Percentiles rank a stretch among this genome's conserved stretches.
phyloP scores from a whole-genome alignment of 139 green algal species.

The Haematococcus lacustris region DNA sequence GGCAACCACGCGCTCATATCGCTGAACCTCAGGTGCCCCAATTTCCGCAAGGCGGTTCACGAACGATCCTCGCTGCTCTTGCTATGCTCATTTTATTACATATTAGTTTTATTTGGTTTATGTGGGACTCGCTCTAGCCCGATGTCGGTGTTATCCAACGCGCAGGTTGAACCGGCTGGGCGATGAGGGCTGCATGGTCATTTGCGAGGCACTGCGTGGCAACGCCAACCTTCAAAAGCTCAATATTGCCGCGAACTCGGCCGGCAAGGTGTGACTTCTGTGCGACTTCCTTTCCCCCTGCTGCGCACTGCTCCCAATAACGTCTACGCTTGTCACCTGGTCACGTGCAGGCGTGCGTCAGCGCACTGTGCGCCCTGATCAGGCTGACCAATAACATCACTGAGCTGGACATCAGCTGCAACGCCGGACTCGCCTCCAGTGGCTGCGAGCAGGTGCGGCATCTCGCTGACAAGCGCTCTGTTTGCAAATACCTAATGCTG shows the following conservation, averaged over 20 bases:
- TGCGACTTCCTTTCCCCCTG: no score
- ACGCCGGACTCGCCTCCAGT: slow-evolving; percentile 27
- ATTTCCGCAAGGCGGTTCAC: no score
- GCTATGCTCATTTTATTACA: no score
- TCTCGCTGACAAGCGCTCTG: not conserved
- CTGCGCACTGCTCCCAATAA: not conserved
- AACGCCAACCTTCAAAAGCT: slow-evolving; percentile 45
- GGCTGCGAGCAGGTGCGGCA: not conserved
- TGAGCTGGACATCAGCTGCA: slow-evolving; percentile 57
- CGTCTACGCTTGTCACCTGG: not conserved
- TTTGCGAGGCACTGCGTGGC: slow-evolving; percentile 24
- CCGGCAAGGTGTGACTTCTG: slow-evolving; percentile 18
- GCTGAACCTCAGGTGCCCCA: slow-evolving; percentile 52
- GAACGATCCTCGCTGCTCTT: no score
- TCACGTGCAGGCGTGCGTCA: slow-evolving; percentile 9
- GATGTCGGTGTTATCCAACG: not conserved
- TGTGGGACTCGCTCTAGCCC: no score
- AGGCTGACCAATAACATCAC: slow-evolving; percentile 34
- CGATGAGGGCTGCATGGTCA: slow-evolving; percentile 53
- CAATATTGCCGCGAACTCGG: slow-evolving; percentile 55
- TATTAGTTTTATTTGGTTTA: no score
- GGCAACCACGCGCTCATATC: slow-evolving; percentile 33
- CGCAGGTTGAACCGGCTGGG: slow-evolving; percentile 66
- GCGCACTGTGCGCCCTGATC: slow-evolving; percentile 38
- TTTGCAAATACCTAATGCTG: not conserved